Evolutionary conservation across 176 grass and related monocot species (phyloP).

Genomic region (maize (Zea mays)): Zm-B73-REFERENCE-NAM-5.0 NC_050097.1:186950501-186951000

Average conservation of each 20-base stretch:
- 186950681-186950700: too few species aligned
- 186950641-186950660: too few species aligned
- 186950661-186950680: too few species aligned
- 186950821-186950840: conserved; percentile 32
- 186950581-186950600: too few species aligned
- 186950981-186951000: conserved; percentile 59
- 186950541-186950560: too few species aligned
- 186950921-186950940: conserved; percentile 28
- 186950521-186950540: too few species aligned
- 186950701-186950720: conserved; percentile 39
- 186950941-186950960: conserved; percentile 40
- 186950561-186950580: too few species aligned
- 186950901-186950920: conserved; percentile 32
- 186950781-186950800: conserved; percentile 20
- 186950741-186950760: conserved; percentile 31
- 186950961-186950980: conserved; percentile 42
- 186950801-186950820: conserved; percentile 9
- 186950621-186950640: too few species aligned
- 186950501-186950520: too few species aligned
- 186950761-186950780: conserved; percentile 36
- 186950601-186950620: too few species aligned
- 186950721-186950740: conserved; percentile 32
- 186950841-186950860: conserved; percentile 23
- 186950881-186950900: conserved; percentile 23
- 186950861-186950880: conserved; percentile 30